A percentile compares a stretch with the other conserved stretches of the same genome.
Evolutionary conservation across 345 rosid species (phyloP).

Genomic region (Noccaea bulbosa): DNA sequence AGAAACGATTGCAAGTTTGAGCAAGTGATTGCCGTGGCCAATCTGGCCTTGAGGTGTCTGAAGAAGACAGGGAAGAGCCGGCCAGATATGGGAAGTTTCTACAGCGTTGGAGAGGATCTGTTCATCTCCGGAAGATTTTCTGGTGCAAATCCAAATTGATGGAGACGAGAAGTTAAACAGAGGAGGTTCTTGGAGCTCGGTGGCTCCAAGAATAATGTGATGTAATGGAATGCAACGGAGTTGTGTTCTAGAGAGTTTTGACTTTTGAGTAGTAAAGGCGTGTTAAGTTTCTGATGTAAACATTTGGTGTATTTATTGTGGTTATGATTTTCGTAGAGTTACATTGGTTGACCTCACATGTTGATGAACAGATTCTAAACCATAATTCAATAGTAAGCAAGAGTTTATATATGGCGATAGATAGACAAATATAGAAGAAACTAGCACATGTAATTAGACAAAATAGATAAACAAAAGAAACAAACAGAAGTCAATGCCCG

Average conservation of each 20-base stretch:
- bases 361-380: constrained; percentile 4
- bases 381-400: neutral
- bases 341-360: neutral
- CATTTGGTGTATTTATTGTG: too few species aligned
- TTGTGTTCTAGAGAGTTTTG: neutral
- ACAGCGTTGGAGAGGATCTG: constrained; percentile 7
- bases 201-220: neutral
- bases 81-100: constrained; percentile 48
- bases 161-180: neutral
- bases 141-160: constrained; percentile 21
- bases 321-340: neutral
- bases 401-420: neutral
- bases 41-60: constrained; percentile 42
- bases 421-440: neutral
- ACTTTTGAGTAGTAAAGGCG: neutral
- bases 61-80: constrained; percentile 34
- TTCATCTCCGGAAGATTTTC: constrained; percentile 5
- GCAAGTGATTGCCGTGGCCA: constrained; percentile 36
- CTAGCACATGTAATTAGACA: constrained; percentile 2
- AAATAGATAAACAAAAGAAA: constrained; percentile 13
- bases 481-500: constrained; percentile 94
- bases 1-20: neutral
- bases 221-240: too few species aligned
- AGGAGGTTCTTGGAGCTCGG: neutral
- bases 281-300: neutral